Evolutionary conservation across 2,329 filamentous ascomycete genomes (phyloP).

Genomic region (Clonostachys rhizophaga): DNA sequence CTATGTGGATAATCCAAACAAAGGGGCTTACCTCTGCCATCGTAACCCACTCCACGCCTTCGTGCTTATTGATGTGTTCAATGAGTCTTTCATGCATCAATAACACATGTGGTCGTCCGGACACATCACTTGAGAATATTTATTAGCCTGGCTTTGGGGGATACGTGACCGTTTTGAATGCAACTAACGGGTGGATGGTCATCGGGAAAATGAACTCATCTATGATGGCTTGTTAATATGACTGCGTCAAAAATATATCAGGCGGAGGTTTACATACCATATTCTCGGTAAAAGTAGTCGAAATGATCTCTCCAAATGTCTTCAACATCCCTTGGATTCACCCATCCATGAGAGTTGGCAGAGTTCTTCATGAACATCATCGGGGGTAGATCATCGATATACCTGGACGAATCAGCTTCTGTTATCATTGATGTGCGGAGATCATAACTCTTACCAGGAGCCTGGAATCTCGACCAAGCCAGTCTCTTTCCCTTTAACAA

Average conservation of each 20-base stretch:
- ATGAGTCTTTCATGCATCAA: conserved; percentile 66
- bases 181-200: conserved; percentile 58
- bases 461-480: conserved; percentile 64
- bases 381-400: conserved; percentile 55
- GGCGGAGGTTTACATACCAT: conserved; percentile 17
- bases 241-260: too few relatives aligned
- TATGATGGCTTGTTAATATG: background rate
- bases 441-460: conserved; percentile 1
- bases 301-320: conserved; percentile 64
- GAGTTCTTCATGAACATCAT: conserved; percentile 71
- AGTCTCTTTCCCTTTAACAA: conserved; percentile 53
- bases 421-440: conserved; percentile 11
- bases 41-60: conserved; percentile 60
- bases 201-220: conserved; percentile 76
- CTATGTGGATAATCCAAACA: background rate
- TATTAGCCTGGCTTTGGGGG: too few relatives aligned
- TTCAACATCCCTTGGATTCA: conserved; percentile 52
- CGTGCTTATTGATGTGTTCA: conserved; percentile 60
- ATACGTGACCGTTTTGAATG: too few relatives aligned
- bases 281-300: conserved; percentile 71
- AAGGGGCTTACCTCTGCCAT: conserved; percentile 55
- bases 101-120: conserved; percentile 67
- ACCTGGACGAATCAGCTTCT: conserved; percentile 31
- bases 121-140: conserved; percentile 42
- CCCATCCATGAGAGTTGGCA: conserved; percentile 58